Percentiles rank a stretch among this genome's conserved stretches.
Conservation (phyloP, 495 filamentous ascomycete genomes). For the Copromyces sp. region DNA sequence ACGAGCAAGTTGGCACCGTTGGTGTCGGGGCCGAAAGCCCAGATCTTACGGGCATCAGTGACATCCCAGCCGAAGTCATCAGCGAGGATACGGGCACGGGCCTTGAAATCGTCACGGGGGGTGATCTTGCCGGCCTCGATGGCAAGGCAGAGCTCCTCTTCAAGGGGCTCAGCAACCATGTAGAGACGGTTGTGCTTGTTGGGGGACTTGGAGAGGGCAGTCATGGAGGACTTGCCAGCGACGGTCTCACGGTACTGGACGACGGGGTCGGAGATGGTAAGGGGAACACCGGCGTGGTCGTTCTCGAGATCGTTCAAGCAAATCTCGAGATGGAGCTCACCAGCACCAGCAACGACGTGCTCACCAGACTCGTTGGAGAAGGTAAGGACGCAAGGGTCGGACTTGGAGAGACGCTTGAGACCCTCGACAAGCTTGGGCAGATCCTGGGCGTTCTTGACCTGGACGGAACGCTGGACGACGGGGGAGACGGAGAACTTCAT, state of each 20-base stretch:
- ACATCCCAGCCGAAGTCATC: constrained; percentile 99
- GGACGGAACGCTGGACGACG: constrained; percentile 96
- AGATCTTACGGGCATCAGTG: constrained; percentile 99
- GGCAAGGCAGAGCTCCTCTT: constrained; percentile 78
- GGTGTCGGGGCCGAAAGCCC: constrained; percentile 98
- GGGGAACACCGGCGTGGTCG: constrained; percentile 96
- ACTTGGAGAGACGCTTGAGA: constrained; percentile 99
- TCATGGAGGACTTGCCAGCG: constrained; percentile 69
- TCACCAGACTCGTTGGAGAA: constrained; percentile 84
- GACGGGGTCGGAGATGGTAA: constrained; percentile 93
- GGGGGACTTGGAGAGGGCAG: constrained; percentile 96
- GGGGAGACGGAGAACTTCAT: constrained; percentile 99
- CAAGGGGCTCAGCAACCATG: constrained; percentile 78
- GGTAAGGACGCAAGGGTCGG: constrained; percentile 94
- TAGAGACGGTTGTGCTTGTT: constrained; percentile 99
- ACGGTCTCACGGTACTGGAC: constrained; percentile 98
- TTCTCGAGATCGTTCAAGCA: constrained; percentile 99
- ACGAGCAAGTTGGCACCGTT: constrained; percentile 96
- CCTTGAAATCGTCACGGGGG: constrained; percentile 99
- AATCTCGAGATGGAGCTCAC: constrained; percentile 99
- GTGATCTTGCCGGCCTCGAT: constrained; percentile 89
- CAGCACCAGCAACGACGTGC: constrained; percentile 97
- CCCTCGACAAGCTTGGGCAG: constrained; percentile 99
- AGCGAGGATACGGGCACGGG: constrained; percentile 89
- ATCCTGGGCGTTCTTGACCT: constrained; percentile 99